Evolutionary conservation across 139 green algal genomes (phyloP).

Genomic region (Nannochloris sp.): DNA sequence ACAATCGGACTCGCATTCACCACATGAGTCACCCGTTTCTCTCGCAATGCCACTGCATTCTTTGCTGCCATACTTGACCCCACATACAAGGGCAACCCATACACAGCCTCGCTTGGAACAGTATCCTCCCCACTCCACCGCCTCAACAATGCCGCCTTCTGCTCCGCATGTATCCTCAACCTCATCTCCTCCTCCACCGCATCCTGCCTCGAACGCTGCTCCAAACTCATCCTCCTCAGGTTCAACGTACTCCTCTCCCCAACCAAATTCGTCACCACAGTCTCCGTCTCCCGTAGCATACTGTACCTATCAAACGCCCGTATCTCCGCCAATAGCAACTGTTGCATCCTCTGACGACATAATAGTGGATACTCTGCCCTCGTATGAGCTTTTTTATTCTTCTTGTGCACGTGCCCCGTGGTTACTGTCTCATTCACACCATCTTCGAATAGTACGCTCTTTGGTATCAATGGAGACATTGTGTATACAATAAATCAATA

Average conservation of each 20-base stretch:
- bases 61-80: conserved; percentile 32
- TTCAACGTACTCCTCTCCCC: not conserved
- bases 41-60: conserved; percentile 31
- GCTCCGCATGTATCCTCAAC: conserved; percentile 11
- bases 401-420: too few relatives aligned
- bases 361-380: not conserved
- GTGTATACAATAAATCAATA: too few relatives aligned
- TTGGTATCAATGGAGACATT: too few relatives aligned
- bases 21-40: conserved; percentile 67
- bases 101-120: conserved; percentile 17
- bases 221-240: not conserved
- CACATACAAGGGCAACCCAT: conserved; percentile 26
- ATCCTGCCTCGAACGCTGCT: not conserved
- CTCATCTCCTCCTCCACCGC: conserved; percentile 1
- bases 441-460: too few relatives aligned
- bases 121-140: conserved; percentile 10
- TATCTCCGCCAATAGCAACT: conserved; percentile 10
- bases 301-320: conserved; percentile 7
- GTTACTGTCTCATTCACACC: too few relatives aligned
- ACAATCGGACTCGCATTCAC: conserved; percentile 61
- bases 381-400: not conserved
- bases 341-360: not conserved
- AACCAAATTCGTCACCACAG: conserved; percentile 3
- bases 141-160: conserved; percentile 18
- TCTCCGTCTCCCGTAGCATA: not conserved